phyloP scores from a whole-genome alignment of 2,329 filamentous ascomycete species.

The Macroventuria anomochaeta region DNA sequence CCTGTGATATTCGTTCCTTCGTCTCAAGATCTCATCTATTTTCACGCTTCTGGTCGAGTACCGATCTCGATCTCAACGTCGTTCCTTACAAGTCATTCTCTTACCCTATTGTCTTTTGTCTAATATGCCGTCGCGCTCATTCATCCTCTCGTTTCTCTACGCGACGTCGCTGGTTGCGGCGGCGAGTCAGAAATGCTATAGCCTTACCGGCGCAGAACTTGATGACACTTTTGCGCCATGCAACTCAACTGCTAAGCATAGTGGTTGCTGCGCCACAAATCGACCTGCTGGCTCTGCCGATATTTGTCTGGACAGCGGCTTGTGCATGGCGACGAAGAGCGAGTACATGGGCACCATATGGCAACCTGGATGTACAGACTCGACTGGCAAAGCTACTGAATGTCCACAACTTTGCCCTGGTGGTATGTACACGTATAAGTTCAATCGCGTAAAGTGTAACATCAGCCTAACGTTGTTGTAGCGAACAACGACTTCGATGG shows the following conservation, averaged over 20 bases:
- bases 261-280: conserved; percentile 44
- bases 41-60: conserved; percentile 3
- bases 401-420: conserved; percentile 42
- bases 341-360: conserved; percentile 42
- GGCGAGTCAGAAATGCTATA: conserved; percentile 39
- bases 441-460: too few relatives aligned
- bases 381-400: conserved; percentile 35
- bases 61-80: not conserved
- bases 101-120: conserved; percentile 12
- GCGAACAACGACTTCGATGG: conserved; percentile 25
- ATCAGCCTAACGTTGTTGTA: conserved; percentile 1
- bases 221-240: conserved; percentile 41
- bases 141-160: conserved; percentile 23
- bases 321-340: conserved; percentile 43
- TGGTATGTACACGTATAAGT: conserved; percentile 25
- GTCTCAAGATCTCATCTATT: conserved; percentile 2
- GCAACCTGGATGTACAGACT: conserved; percentile 46
- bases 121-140: conserved; percentile 27
- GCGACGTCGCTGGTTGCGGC: conserved; percentile 20
- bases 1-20: conserved; percentile 4
- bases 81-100: not conserved
- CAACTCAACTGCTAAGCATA: conserved; percentile 37
- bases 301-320: conserved; percentile 42
- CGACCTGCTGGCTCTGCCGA: conserved; percentile 30
- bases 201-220: conserved; percentile 37